Conservation (phyloP, 345 rosid species). For the Pelargonium nanum region DNA sequence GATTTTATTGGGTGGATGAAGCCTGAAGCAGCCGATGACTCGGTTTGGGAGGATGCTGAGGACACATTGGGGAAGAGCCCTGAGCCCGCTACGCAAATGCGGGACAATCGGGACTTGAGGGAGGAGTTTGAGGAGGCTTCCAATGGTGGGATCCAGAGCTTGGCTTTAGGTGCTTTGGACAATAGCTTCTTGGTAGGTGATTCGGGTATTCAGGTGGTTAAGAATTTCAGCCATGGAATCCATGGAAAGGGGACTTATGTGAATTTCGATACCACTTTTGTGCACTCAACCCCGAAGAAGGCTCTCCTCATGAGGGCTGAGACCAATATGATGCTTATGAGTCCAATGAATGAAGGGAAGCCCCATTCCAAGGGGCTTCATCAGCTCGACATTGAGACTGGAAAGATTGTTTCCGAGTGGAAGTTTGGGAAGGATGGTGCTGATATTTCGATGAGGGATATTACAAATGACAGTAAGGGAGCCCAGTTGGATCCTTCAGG, state of each 20-base stretch:
- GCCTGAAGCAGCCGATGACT: conserved; percentile 93
- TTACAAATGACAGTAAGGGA: conserved; percentile 82
- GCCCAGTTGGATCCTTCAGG: conserved; percentile 95
- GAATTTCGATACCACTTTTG: conserved; percentile 45
- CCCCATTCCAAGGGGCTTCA: conserved; percentile 71
- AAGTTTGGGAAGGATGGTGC: conserved; percentile 93
- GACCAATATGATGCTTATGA: conserved; percentile 95
- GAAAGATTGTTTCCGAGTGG: conserved; percentile 86
- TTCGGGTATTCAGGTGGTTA: conserved; percentile 87
- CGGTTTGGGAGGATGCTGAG: conserved; percentile 98
- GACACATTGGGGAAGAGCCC: conserved; percentile 58
- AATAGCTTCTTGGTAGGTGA: conserved; percentile 91
- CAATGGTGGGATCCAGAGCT: conserved; percentile 82
- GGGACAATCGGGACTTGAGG: conserved; percentile 56
- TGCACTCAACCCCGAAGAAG: conserved; percentile 64
- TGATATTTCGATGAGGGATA: conserved; percentile 89
- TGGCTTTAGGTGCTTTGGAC: conserved; percentile 93
- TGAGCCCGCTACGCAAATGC: conserved; percentile 39
- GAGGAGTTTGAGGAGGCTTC: conserved; percentile 94
- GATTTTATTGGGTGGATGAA: conserved; percentile 42
- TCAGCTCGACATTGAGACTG: conserved; percentile 95
- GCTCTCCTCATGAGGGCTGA: conserved; percentile 96
- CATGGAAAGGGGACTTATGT: conserved; percentile 91
- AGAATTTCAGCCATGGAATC: conserved; percentile 82
- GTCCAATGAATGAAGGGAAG: conserved; percentile 61